Conservation (phyloP, 2,329 filamentous ascomycete species). For the Zasmidium cellare region DNA sequence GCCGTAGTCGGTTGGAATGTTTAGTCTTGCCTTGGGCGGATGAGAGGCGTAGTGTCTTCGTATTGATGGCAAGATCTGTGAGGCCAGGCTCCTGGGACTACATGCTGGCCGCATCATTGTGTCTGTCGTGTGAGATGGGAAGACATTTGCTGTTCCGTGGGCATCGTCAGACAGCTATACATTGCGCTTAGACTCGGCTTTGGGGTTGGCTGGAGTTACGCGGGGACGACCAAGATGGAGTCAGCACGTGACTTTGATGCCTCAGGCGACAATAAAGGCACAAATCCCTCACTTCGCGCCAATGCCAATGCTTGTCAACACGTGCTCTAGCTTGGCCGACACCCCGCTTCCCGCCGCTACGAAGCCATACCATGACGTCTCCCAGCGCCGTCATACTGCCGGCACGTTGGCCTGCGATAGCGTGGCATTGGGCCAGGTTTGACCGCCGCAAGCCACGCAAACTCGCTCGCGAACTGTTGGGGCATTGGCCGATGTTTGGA, state of each 20-base stretch:
- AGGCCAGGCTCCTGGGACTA: background rate
- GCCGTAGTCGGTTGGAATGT: conserved; percentile 83
- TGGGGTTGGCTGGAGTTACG: background rate
- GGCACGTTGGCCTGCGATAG: background rate
- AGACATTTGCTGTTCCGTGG: background rate
- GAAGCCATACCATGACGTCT: background rate
- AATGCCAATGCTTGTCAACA: background rate
- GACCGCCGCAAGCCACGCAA: background rate
- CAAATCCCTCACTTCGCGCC: background rate
- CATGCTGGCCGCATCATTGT: background rate
- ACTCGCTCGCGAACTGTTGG: background rate
- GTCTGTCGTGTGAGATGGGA: background rate
- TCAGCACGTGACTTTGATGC: background rate
- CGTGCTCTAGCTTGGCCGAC: background rate
- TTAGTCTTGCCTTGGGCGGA: conserved; percentile 63
- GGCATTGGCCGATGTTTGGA: background rate
- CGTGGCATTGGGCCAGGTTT: background rate
- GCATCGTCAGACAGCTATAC: background rate
- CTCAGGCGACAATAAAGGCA: background rate
- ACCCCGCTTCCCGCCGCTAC: background rate
- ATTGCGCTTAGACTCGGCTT: background rate
- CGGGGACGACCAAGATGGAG: no score
- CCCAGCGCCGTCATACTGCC: background rate
- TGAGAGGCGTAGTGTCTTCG: conserved; percentile 49
- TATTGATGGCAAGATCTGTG: background rate